Conservation (phyloP, 352 stramenopile species). For the Albugo laibachii region DNA sequence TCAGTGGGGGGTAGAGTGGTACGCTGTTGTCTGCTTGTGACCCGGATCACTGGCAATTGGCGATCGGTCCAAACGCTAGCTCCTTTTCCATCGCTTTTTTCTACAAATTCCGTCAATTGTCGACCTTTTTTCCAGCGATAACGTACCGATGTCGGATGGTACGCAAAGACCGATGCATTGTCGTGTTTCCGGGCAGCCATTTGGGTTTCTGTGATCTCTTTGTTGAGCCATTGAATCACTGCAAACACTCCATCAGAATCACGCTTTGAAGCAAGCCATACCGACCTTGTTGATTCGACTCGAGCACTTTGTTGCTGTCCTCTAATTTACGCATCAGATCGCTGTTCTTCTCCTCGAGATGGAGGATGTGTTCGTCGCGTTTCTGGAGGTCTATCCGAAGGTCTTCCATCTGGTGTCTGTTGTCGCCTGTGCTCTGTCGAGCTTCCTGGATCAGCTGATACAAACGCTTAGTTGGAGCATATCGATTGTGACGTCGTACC, state of each 20-base stretch:
- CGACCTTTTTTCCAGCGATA: neutral
- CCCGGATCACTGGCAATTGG: too few relatives aligned
- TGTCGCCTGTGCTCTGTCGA: constrained; percentile 22
- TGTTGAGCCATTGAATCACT: constrained; percentile 84
- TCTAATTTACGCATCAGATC: constrained; percentile 72
- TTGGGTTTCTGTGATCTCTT: constrained; percentile 81
- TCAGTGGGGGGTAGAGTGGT: too few relatives aligned
- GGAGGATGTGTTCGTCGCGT: constrained; percentile 40
- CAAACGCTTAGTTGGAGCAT: neutral
- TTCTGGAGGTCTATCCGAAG: constrained; percentile 35
- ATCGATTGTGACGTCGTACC: constrained; percentile 8
- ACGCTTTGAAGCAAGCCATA: neutral
- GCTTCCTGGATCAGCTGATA: neutral
- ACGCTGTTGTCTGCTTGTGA: too few relatives aligned
- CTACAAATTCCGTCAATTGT: too few relatives aligned
- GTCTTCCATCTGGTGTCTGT: constrained; percentile 65
- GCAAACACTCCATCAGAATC: neutral
- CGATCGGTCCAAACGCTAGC: too few relatives aligned
- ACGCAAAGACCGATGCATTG: constrained; percentile 52
- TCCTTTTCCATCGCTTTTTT: too few relatives aligned
- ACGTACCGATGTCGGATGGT: constrained; percentile 17
- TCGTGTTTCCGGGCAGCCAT: constrained; percentile 41
- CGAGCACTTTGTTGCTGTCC: constrained; percentile 72
- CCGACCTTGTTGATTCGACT: constrained; percentile 78
- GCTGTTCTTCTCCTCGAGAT: constrained; percentile 42